A percentile compares a stretch with the other conserved stretches of the same genome.
Conservation (phyloP, 2,329 filamentous ascomycete species). For the Talaromyces amestolkiae region DNA sequence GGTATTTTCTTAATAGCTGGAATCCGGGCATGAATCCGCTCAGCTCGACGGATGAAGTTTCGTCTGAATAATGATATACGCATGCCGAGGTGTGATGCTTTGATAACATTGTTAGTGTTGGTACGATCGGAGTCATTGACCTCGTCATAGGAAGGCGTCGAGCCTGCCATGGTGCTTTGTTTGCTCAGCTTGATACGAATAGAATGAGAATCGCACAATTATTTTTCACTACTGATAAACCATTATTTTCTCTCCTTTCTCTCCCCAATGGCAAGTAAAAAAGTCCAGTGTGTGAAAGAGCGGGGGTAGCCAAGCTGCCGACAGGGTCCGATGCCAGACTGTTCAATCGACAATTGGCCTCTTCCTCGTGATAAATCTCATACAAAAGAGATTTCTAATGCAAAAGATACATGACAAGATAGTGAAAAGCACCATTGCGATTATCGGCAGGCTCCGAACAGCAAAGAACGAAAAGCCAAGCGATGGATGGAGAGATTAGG, state of each 20-base stretch:
- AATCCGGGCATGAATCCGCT: conserved; percentile 50
- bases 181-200: background rate
- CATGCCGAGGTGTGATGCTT: background rate
- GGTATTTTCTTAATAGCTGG: conserved; percentile 58
- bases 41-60: conserved; percentile 39
- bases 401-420: conserved; percentile 8
- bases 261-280: background rate
- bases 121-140: background rate
- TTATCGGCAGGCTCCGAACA: background rate
- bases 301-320: background rate
- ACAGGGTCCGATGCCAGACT: background rate
- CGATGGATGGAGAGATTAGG: background rate
- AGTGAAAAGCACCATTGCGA: conserved; percentile 8
- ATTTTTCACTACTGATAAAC: background rate
- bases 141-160: background rate
- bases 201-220: background rate
- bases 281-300: background rate
- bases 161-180: background rate
- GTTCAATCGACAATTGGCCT: background rate
- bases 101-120: background rate
- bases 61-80: conserved; percentile 18
- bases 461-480: background rate
- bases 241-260: background rate
- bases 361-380: conserved; percentile 3
- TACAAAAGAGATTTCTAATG: conserved; percentile 8